Conservation (phyloP, 495 filamentous ascomycete genomes). For the Tuber melanosporum region DNA sequence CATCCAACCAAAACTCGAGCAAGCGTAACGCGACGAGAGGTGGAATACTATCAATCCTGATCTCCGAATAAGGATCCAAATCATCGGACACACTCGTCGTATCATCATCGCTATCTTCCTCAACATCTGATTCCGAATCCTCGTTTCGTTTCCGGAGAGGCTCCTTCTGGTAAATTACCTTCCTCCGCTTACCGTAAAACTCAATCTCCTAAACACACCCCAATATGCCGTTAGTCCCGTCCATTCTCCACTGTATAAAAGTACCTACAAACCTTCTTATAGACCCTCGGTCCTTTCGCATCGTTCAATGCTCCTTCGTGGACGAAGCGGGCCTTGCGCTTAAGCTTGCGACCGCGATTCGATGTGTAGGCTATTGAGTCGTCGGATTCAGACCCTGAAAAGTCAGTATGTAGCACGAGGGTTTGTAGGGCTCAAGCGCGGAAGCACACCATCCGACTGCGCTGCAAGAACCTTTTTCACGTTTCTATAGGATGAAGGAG, state of each 20-base stretch:
- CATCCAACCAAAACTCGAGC: not conserved
- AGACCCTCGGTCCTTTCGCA: constrained; percentile 63
- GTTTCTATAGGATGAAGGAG: constrained; percentile 19
- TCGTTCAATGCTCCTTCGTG: constrained; percentile 67
- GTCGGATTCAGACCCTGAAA: constrained; percentile 76
- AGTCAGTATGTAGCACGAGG: constrained; percentile 1
- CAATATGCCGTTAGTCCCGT: constrained; percentile 1
- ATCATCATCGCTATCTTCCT: constrained; percentile 67
- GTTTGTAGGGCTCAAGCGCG: not conserved
- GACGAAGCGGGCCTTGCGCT: constrained; percentile 71
- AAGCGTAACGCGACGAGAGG: not conserved
- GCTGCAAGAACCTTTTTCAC: constrained; percentile 35
- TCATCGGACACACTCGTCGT: constrained; percentile 63
- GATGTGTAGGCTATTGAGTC: constrained; percentile 69
- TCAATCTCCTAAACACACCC: constrained; percentile 58
- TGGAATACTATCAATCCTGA: constrained; percentile 69
- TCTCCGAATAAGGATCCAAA: constrained; percentile 73
- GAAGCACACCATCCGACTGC: constrained; percentile 28
- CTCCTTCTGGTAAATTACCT: constrained; percentile 74
- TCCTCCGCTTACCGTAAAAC: constrained; percentile 74
- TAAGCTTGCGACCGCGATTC: constrained; percentile 89
- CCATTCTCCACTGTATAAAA: constrained; percentile 6
- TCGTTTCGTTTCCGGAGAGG: constrained; percentile 62
- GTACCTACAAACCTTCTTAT: constrained; percentile 63
- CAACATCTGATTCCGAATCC: constrained; percentile 78